Evolutionary conservation across 768 basidiomycete genomes (phyloP), one percentile per base, ranked within the genome.

Genomic region (Nidularia pulvinata): DNA sequence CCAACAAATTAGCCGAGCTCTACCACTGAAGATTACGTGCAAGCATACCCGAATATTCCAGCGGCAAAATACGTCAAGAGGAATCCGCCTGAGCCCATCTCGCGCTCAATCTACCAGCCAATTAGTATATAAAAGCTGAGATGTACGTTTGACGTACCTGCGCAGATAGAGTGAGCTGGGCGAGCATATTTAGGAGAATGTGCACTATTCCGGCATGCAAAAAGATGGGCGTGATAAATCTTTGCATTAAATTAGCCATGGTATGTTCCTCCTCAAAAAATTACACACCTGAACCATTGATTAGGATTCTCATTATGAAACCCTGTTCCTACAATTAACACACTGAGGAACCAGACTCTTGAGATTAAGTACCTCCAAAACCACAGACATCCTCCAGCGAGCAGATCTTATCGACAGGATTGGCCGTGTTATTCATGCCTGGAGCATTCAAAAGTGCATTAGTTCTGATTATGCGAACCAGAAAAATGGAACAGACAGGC

Each of bases 121-220:
- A 39, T 1, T 42, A 37, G 30, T 42, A 42, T 10, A 13, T 11
- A 3, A 30, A 33, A 13, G 51, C 1, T 43, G 42, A 25, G 33
- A 37, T 30, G 33, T 1, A 30, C 34, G n/a, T 14, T 7, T 9
- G 30, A 62, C 65, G 11, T 62, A 90, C 92, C 70, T 91, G 86
- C 35, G 88, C 90, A 6, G 88, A 89, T n/a, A 90, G 72, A 0
- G 82, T 83, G 53, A 90, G 66, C 61, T 96, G 95, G 11, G 88
- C 95, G 32, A 95, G 65, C 86, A 98, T 89, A 65, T 99, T 99
- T 55, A 99, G 64, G 4, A 88, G 59, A 35, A 96, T 77, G 66
- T 99, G 96, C n/a, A 99, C 77, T 53, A 99, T 77, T n/a, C 96
- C 96, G 9, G 93, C 97, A 60, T 98, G 96, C 5, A 98, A 71